Evolutionary conservation across 139 green algal genomes (phyloP).

Genomic region (Medakamo hakoo): DNA sequence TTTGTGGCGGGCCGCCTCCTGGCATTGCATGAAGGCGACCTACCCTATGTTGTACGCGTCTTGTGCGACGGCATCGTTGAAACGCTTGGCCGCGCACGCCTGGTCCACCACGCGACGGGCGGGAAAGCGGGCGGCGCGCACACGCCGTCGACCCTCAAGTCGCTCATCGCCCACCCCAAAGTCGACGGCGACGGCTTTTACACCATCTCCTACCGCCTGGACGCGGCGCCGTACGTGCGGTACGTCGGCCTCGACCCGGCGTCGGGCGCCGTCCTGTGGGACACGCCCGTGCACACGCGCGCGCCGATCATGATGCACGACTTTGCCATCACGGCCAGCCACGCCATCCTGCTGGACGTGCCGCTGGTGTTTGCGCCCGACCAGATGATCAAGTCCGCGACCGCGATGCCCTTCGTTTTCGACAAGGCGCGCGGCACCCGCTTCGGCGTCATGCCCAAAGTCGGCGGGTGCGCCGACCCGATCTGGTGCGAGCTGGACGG

Average conservation of each 20-base stretch:
- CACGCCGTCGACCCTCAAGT: too few relatives aligned
- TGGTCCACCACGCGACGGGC: neutral
- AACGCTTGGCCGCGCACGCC: constrained; percentile 28
- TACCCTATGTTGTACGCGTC: constrained; percentile 36
- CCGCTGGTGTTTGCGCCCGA: constrained; percentile 44
- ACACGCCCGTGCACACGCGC: constrained; percentile 9
- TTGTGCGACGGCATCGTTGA: constrained; percentile 44
- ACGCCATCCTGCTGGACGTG: constrained; percentile 52
- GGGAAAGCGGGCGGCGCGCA: neutral
- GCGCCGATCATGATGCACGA: constrained; percentile 64
- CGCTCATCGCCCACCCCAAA: constrained; percentile 77
- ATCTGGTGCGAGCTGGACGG: constrained; percentile 50
- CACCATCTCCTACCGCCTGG: constrained; percentile 31
- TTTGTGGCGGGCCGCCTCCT: constrained; percentile 48
- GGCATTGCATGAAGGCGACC: constrained; percentile 53
- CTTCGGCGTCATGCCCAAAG: constrained; percentile 36
- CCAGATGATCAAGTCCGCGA: constrained; percentile 36
- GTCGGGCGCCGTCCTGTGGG: constrained; percentile 9
- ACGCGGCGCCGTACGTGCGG: constrained; percentile 12
- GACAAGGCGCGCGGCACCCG: constrained; percentile 13
- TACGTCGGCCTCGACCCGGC: constrained; percentile 16
- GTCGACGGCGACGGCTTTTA: constrained; percentile 28
- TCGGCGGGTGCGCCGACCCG: constrained; percentile 7
- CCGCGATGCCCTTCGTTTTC: constrained; percentile 35
- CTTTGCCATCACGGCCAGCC: constrained; percentile 47